Conservation (phyloP, 345 rosid species). For the Eucalyptus sp. region DNA sequence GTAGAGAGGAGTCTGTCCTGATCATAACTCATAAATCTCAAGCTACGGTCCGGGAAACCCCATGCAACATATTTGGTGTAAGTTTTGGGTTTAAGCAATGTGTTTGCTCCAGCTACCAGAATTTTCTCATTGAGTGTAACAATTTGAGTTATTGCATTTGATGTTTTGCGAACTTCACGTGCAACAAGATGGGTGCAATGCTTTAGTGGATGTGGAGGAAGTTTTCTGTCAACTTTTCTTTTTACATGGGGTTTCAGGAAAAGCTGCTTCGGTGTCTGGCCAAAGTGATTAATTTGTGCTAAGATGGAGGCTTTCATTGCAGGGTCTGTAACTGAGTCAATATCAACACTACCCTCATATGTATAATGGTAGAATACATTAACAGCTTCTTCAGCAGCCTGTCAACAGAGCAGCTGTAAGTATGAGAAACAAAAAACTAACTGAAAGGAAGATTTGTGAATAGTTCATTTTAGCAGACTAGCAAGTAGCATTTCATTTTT, state of each 20-base stretch:
- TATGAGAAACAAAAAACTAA: not conserved
- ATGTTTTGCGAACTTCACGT: slow-evolving; percentile 69
- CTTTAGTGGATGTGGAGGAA: slow-evolving; percentile 82
- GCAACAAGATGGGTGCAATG: slow-evolving; percentile 74
- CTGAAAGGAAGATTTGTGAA: not conserved
- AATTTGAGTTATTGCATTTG: slow-evolving; percentile 73
- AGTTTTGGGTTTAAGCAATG: slow-evolving; percentile 82
- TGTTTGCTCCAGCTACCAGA: slow-evolving; percentile 62
- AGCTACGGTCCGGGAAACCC: slow-evolving; percentile 97
- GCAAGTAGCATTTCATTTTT: not conserved
- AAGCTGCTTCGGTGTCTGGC: slow-evolving; percentile 98
- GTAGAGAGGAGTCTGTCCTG: slow-evolving; percentile 90
- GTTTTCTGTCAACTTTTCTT: slow-evolving; percentile 62
- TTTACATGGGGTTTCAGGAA: slow-evolving; percentile 91
- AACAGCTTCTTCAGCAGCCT: slow-evolving; percentile 98
- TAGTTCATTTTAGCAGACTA: not conserved
- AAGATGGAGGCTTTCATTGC: slow-evolving; percentile 99
- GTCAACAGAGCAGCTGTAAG: not conserved
- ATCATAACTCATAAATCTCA: slow-evolving; percentile 95
- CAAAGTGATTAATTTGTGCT: slow-evolving; percentile 98
- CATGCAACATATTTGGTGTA: slow-evolving; percentile 80
- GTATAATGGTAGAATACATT: slow-evolving; percentile 99
- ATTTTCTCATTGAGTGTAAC: slow-evolving; percentile 71
- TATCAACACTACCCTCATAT: slow-evolving; percentile 98
- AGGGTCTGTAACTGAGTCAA: slow-evolving; percentile 95